These are phyloP conservation scores for sorghum (Sorghum bicolor) DNA, from an alignment of 176 grass and related monocot genomes.

Conservation along the genomic window DNA sequence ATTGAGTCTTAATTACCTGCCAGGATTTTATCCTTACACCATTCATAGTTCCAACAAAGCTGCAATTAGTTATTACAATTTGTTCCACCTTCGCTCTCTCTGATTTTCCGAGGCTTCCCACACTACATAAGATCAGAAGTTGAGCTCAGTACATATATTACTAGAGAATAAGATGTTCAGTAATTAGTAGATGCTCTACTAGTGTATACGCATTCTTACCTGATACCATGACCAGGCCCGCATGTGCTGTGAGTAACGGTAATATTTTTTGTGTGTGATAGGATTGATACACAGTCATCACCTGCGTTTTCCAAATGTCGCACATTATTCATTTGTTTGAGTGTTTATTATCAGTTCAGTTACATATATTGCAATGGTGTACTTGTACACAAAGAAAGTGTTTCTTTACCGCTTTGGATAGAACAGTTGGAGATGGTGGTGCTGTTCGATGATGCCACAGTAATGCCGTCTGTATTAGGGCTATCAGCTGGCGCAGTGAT, in stretches of 20 bases:
- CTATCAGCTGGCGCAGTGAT: constrained; percentile 55
- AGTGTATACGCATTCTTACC: constrained; percentile 31
- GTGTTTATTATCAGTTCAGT: neutral
- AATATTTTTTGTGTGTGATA: constrained; percentile 29
- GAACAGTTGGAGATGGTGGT: constrained; percentile 34
- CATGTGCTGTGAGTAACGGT: constrained; percentile 32
- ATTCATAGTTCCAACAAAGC: constrained; percentile 37
- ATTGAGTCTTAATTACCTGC: constrained; percentile 39
- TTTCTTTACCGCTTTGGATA: constrained; percentile 49
- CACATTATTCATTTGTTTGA: neutral
- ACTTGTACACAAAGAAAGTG: neutral
- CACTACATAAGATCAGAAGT: constrained; percentile 33
- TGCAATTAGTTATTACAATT: constrained; percentile 46
- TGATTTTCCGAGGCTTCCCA: constrained; percentile 59
- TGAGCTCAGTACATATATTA: neutral
- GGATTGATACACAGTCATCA: constrained; percentile 69
- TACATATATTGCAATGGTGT: neutral
- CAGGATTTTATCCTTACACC: constrained; percentile 76
- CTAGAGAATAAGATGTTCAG: neutral
- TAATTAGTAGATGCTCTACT: neutral
- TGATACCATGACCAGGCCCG: constrained; percentile 86
- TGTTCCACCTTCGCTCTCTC: constrained; percentile 28
- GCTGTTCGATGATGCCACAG: constrained; percentile 22
- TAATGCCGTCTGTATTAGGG: constrained; percentile 77
- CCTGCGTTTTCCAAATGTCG: constrained; percentile 37